A percentile compares a stretch with the other conserved stretches of the same genome.
Evolutionary conservation across 495 filamentous ascomycete genomes (phyloP).

Genomic region (Jackrogersella minutella): DNA sequence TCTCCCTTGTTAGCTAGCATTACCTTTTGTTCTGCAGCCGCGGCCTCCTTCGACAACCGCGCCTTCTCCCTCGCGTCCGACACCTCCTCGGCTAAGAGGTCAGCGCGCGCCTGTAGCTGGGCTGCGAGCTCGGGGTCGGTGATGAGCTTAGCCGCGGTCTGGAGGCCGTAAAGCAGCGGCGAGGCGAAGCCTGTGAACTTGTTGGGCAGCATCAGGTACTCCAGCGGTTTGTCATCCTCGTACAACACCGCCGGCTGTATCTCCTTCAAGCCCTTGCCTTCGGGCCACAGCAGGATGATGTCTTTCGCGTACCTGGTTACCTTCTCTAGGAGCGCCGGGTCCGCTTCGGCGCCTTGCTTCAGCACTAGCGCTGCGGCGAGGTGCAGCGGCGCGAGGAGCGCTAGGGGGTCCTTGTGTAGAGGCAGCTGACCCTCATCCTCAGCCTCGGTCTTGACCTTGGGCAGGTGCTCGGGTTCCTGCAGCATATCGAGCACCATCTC

Average conservation of each 20-base stretch:
- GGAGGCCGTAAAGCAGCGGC: constrained; percentile 53
- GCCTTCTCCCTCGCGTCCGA: constrained; percentile 22
- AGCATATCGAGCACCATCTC: constrained; percentile 61
- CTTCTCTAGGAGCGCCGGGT: constrained; percentile 28
- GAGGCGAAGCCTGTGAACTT: constrained; percentile 40
- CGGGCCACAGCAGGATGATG: constrained; percentile 50
- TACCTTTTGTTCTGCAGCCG: too few relatives aligned
- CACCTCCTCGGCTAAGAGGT: constrained; percentile 42
- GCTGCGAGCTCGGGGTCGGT: constrained; percentile 47
- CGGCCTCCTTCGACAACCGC: too few relatives aligned
- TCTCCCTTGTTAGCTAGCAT: too few relatives aligned
- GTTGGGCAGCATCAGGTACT: constrained; percentile 41
- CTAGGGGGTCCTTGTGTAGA: constrained; percentile 50
- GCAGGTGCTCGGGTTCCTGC: constrained; percentile 55
- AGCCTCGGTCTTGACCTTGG: neutral
- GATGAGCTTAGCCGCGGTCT: constrained; percentile 48
- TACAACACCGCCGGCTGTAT: constrained; percentile 45
- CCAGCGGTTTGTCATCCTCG: constrained; percentile 12
- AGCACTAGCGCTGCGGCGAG: constrained; percentile 48
- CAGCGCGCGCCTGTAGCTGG: constrained; percentile 42
- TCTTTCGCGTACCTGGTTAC: constrained; percentile 47
- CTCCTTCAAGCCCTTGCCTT: constrained; percentile 41
- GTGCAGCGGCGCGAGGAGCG: constrained; percentile 49
- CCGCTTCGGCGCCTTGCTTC: constrained; percentile 35
- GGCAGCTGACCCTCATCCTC: constrained; percentile 23